Conservation (phyloP, 2,329 filamentous ascomycete genomes). For the Cercospora canescens region DNA sequence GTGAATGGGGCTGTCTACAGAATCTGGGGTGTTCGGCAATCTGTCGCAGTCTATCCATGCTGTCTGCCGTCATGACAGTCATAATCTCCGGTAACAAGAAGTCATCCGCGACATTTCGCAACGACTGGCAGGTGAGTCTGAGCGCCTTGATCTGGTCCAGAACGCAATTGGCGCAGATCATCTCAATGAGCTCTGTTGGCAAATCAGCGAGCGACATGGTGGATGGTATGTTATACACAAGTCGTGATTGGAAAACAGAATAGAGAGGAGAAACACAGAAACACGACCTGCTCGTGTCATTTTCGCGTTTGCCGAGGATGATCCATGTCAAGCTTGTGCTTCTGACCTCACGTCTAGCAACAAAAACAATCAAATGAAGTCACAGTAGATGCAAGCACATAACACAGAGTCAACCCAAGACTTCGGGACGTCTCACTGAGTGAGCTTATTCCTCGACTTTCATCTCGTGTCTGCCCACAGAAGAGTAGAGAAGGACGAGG, state of each 20-base stretch:
- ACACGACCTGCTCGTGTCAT: background rate
- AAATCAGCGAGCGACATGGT: background rate
- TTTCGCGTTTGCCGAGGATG: background rate
- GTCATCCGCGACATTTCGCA: background rate
- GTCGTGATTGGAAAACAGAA: background rate
- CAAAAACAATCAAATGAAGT: too few relatives aligned
- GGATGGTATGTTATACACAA: background rate
- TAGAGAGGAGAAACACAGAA: background rate
- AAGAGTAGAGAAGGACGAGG: background rate
- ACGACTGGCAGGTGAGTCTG: background rate
- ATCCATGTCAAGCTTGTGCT: background rate
- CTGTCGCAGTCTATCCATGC: background rate
- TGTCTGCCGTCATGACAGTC: conserved; percentile 1
- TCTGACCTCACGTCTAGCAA: background rate
- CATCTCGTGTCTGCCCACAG: too few relatives aligned
- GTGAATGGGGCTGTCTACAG: background rate
- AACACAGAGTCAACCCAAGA: too few relatives aligned
- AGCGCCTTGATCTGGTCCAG: background rate
- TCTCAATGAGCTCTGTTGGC: background rate
- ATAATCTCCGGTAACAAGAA: background rate
- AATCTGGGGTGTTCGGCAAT: background rate
- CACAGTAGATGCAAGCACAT: too few relatives aligned
- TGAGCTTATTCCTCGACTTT: too few relatives aligned
- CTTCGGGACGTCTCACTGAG: too few relatives aligned
- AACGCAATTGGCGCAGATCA: background rate